Evolutionary conservation across 495 filamentous ascomycete genomes (phyloP), one percentile per base, ranked within the genome.

Genomic region (Tetracladium setigerum): DNA sequence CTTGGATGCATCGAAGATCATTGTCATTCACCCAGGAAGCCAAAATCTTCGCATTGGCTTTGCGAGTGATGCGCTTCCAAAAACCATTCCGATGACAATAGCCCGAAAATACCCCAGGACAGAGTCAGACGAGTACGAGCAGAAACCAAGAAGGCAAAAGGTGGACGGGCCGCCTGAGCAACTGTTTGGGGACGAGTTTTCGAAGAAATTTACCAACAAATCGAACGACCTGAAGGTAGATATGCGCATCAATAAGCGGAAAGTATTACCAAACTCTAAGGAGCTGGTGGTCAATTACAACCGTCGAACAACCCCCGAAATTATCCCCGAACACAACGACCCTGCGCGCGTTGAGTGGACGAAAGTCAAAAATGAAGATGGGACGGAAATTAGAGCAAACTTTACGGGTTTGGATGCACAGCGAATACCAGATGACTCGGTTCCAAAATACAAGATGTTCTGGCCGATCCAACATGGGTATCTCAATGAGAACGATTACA

Each of bases 21-120:
- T 98, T 59, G 84, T 97, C 30, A 87, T 98, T 46, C 92, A 98
- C 61, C 77, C 91, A n/a, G 92, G 92, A n/a, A 95, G 89, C 59
- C 92, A 98, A 67, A 97, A 97, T 49, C 64, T 97, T 44, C 76
- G 92, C 30, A 88, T 98, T 51, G 92, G 92, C 0, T 74, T 96
- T 39, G 87, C 91, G 5, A 96, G 86, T 58, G 92, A 98, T 70
- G 92, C 90, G 16, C 65, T 98, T 30, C 92, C 92, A 0, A 95
- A 90, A 66, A 91, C 86, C 2, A 74, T 97, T 24, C 94, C 94
- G 4, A 97, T 95, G 86, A 80, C 85, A 0, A 86, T 96, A 56
- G 92, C 90, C 10, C 78, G 83, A 45, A 86, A 79, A 57, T 84
- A 82, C 54, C 59, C 67, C 15, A 76, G 77, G 44, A 89, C 77